Base-by-base conservation (phyloP, 768 basidiomycete genomes). In the Podaxis carcinomalis region DNA sequence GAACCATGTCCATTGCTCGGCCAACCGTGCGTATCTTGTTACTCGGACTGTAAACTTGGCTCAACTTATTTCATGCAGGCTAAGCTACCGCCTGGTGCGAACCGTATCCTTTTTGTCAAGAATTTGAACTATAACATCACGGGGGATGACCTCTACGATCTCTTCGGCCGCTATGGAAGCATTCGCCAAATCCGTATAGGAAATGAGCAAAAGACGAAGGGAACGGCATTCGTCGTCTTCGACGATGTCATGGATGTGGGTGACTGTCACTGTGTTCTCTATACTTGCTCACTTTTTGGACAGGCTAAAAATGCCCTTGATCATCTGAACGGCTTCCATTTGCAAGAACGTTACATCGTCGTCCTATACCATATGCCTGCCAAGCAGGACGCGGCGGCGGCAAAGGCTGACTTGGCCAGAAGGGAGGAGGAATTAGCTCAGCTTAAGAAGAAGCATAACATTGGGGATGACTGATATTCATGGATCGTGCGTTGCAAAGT, bases 341-440 rank as follows among this genome's bases (percentile, higher is more conserved):
- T 99, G 61, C 94, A 95, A 77, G 96, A 97, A 74, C 90, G 96
- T 25, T 99, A 98, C 75, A 96, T 99, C 56, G 96, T 99, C 60
- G 96, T 98, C 7, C 78, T 98, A 28, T 98, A 96, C 69, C 95
- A 98, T 71, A 96, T 98, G 88, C 93, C 95, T 39, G 89, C 93
- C n/a, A 93, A 95, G 73, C 93, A 95, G 69, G 93, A 95, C 68
- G 93, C 93, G 1, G 93, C 93, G 1, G 89, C 93, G 5, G 90
- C 90, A 13, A 97, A 97, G 70, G 92, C 93, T 21, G 96, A 98
- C 66, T 76, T 98, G 55, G 92, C 93, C 13, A 85, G 86, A 67
- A 80, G 96, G 68, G 96, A 98, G 77, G 90, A 94, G 73, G 95
- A 96, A 65, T 78, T 98, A 37, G 86, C 83, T 0, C 86, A 87